Conservation (phyloP, 164 flowering plant species). For the Stephania cephalantha region DNA sequence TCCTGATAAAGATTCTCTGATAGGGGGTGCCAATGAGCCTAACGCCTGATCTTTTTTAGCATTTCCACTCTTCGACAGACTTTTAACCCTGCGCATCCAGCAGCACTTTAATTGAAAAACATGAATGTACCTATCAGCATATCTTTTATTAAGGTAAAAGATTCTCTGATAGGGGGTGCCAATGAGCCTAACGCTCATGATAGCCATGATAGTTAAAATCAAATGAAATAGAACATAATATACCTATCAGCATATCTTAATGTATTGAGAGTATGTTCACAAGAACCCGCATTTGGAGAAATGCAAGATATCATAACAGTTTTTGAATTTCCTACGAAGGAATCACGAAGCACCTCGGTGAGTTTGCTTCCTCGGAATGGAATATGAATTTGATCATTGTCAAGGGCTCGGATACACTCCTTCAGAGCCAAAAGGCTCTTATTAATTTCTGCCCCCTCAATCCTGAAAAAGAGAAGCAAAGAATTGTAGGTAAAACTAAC, state of each 20-base stretch:
- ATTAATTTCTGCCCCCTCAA: slow-evolving; percentile 99
- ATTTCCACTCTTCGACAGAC: slow-evolving; percentile 88
- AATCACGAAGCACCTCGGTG: slow-evolving; percentile 98
- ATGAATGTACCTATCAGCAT: too few relatives aligned
- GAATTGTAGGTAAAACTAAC: too few relatives aligned
- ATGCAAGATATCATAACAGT: slow-evolving; percentile 99
- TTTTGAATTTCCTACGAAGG: slow-evolving; percentile 95
- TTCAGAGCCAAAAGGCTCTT: slow-evolving; percentile 97
- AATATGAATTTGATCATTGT: slow-evolving; percentile 96
- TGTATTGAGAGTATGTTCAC: slow-evolving; percentile 97
- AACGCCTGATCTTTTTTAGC: slow-evolving; percentile 54
- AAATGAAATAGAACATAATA: slow-evolving; percentile 8
- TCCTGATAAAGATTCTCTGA: slow-evolving; percentile 46
- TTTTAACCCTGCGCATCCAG: slow-evolving; percentile 64
- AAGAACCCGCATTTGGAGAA: slow-evolving; percentile 97
- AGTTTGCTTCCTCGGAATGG: slow-evolving; percentile 99
- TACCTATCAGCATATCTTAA: slow-evolving; percentile 99
- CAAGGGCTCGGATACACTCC: slow-evolving; percentile 99
- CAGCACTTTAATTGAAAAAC: slow-evolving; percentile 7
- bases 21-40: slow-evolving; percentile 31
- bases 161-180: slow-evolving; percentile 40
- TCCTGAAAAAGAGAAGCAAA: slow-evolving; percentile 38
- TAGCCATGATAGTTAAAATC: not conserved
- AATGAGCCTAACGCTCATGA: slow-evolving; percentile 21
- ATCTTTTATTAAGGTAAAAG: too few relatives aligned